Conservation (phyloP, 257 asterid genomes). For the Ajuga chamaepitys region DNA sequence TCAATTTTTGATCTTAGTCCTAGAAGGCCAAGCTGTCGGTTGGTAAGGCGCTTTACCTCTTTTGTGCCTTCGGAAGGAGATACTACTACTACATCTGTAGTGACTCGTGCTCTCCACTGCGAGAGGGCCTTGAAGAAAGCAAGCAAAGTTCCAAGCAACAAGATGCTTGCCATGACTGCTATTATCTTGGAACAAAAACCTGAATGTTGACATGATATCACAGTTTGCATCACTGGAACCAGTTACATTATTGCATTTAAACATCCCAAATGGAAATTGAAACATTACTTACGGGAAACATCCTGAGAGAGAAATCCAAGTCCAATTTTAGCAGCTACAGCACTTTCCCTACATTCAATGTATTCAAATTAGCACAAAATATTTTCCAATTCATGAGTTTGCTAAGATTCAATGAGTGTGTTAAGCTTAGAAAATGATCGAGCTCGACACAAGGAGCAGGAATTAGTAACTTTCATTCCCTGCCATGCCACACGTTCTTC, state of each 20-base stretch:
- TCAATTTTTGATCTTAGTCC: slow-evolving; percentile 63
- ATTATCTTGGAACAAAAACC: slow-evolving; percentile 47
- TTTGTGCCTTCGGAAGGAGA: slow-evolving; percentile 61
- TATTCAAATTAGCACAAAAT: slow-evolving; percentile 8
- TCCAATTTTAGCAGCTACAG: slow-evolving; percentile 26
- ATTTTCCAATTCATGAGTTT: background rate
- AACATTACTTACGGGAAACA: slow-evolving; percentile 53
- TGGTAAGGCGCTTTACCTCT: slow-evolving; percentile 51
- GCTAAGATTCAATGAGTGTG: background rate
- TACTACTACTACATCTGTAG: slow-evolving; percentile 29
- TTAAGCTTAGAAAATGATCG: background rate
- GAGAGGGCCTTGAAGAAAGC: slow-evolving; percentile 61
- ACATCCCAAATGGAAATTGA: background rate
- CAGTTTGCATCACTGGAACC: background rate
- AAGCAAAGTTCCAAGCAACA: slow-evolving; percentile 46
- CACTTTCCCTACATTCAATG: slow-evolving; percentile 40
- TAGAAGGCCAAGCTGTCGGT: slow-evolving; percentile 68
- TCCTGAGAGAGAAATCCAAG: slow-evolving; percentile 38
- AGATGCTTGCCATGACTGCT: slow-evolving; percentile 33
- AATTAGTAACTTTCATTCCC: background rate
- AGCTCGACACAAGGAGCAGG: background rate
- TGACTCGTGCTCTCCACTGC: slow-evolving; percentile 46
- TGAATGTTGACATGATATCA: slow-evolving; percentile 22
- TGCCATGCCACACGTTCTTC: background rate
- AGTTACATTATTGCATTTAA: background rate